Percentiles rank a stretch among this genome's conserved stretches.
These are phyloP conservation scores for Claviceps sorghi DNA, from an alignment of 2,329 filamentous ascomycete genomes.

Conservation along the genomic window DNA sequence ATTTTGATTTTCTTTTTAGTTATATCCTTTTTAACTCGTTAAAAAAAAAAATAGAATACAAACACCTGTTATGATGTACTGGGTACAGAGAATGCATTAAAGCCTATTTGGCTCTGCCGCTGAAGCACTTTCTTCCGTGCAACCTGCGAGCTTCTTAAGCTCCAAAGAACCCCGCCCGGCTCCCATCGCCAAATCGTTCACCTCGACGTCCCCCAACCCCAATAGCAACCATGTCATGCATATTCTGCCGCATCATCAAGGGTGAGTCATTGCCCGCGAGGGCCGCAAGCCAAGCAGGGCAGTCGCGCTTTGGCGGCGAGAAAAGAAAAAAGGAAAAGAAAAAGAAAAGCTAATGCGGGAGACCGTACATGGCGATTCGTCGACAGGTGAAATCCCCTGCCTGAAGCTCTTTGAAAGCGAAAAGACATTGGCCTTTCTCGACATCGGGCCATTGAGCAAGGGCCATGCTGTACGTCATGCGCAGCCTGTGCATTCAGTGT, in stretches of 20 bases:
- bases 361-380: not conserved
- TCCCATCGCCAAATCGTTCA: not conserved
- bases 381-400: conserved; percentile 76
- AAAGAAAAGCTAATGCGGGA: not conserved
- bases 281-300: not conserved
- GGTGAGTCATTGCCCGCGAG: conserved; percentile 31
- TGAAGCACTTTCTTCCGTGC: too few species aligned
- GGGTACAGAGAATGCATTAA: too few species aligned
- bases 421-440: conserved; percentile 87
- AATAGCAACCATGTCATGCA: conserved; percentile 40
- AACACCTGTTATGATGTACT: too few species aligned
- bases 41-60: too few species aligned
- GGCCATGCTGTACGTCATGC: conserved; percentile 67
- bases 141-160: not conserved
- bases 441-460: conserved; percentile 77
- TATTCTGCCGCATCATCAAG: conserved; percentile 98
- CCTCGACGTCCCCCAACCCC: not conserved
- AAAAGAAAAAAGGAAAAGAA: not conserved
- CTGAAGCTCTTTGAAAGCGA: conserved; percentile 95
- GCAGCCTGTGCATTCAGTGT: not conserved
- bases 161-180: not conserved
- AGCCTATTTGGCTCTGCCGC: too few species aligned
- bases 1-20: too few species aligned
- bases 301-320: not conserved
- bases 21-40: too few species aligned